These are phyloP conservation scores for Bolboschoenoplectus hybrid DNA, from an alignment of 202 grass and related monocot species.

Conservation along the genomic window DNA sequence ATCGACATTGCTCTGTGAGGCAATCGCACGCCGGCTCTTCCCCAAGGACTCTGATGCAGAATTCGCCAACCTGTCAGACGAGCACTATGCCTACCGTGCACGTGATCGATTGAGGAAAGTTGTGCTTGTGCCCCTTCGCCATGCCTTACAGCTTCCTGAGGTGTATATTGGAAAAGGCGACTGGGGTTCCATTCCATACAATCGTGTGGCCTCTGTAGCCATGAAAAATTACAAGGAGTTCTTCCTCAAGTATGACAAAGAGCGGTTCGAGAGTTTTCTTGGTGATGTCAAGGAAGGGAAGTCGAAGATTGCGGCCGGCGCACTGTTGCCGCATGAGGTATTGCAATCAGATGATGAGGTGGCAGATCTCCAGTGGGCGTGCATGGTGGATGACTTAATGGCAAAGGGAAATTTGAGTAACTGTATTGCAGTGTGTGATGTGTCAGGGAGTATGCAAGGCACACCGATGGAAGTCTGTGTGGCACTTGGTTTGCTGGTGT, in stretches of 20 bases:
- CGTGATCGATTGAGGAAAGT: conserved; percentile 58
- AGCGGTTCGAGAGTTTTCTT: conserved; percentile 51
- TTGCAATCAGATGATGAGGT: conserved; percentile 36
- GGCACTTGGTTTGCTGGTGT: conserved; percentile 58
- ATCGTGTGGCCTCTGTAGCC: conserved; percentile 47
- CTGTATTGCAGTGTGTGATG: conserved; percentile 65
- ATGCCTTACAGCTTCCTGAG: conserved; percentile 74
- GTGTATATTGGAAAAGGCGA: conserved; percentile 63
- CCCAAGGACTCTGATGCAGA: conserved; percentile 52
- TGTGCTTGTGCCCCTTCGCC: conserved; percentile 66
- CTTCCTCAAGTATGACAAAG: conserved; percentile 49
- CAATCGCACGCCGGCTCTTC: conserved; percentile 67
- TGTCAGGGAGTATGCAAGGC: conserved; percentile 52
- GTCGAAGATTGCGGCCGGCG: conserved; percentile 60
- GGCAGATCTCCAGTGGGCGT: conserved; percentile 60
- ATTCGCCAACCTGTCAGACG: conserved; percentile 47
- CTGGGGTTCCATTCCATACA: conserved; percentile 63
- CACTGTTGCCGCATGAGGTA: conserved; percentile 63
- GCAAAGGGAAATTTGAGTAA: conserved; percentile 43
- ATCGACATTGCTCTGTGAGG: conserved; percentile 77
- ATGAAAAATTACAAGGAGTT: conserved; percentile 47
- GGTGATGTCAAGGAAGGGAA: conserved; percentile 53
- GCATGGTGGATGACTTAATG: conserved; percentile 60
- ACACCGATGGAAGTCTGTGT: conserved; percentile 59
- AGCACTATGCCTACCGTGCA: conserved; percentile 72